phyloP scores from a whole-genome alignment of 352 stramenopile genomes.

The Hyaloperonospora arabidopsidis region DNA sequence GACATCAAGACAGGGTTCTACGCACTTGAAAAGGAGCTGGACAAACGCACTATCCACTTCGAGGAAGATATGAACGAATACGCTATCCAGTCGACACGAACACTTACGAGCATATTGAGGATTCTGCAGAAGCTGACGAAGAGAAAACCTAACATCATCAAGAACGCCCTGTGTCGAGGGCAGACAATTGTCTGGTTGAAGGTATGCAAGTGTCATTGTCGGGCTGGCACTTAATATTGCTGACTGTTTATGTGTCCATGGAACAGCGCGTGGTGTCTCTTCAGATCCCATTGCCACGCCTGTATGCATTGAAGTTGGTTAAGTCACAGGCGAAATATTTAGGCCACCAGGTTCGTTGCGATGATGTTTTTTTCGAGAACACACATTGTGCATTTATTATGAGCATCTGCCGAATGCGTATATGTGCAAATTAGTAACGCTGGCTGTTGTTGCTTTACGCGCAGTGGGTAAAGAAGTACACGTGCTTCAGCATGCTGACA shows the following conservation, averaged over 20 bases:
- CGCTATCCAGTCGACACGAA: conserved; percentile 53
- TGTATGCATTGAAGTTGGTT: conserved; percentile 79
- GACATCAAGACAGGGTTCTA: conserved; percentile 49
- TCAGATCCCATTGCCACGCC: conserved; percentile 45
- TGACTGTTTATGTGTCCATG: background rate
- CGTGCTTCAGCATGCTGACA: conserved; percentile 66
- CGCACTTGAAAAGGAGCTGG: conserved; percentile 49
- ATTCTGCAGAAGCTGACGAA: conserved; percentile 82
- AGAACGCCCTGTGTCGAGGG: conserved; percentile 62
- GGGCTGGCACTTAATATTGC: background rate
- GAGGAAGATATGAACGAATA: conserved; percentile 71
- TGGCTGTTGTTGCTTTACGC: conserved; percentile 11
- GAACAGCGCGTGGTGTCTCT: conserved; percentile 62
- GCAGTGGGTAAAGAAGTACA: conserved; percentile 83
- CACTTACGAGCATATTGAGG: conserved; percentile 66
- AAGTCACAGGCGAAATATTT: conserved; percentile 83
- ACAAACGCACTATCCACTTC: conserved; percentile 49
- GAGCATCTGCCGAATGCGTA: background rate
- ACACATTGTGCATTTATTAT: background rate
- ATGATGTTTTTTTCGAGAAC: conserved; percentile 2
- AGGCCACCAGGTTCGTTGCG: conserved; percentile 47
- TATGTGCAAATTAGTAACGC: background rate
- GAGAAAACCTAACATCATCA: conserved; percentile 79
- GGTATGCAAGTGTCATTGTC: conserved; percentile 23
- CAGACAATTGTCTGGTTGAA: conserved; percentile 80